These are phyloP conservation scores for Aspergillus floridensis DNA, from an alignment of 2,329 filamentous ascomycete genomes.

Conservation along the genomic window DNA sequence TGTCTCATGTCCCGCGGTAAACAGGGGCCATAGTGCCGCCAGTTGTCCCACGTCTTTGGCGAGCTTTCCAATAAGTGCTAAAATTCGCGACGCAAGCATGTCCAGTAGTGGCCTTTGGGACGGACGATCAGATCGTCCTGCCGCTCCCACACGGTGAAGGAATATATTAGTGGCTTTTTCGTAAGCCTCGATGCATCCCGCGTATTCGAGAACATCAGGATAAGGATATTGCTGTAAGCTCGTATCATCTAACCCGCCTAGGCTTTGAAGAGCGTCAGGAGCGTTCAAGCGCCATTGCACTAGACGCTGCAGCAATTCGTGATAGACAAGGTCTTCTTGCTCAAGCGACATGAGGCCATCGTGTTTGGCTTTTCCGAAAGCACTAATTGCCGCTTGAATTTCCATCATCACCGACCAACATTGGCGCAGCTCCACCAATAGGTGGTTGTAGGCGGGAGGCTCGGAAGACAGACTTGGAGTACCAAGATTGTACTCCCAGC, in stretches of 20 bases:
- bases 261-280: constrained; percentile 26
- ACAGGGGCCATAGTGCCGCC: constrained; percentile 35
- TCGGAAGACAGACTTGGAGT: constrained; percentile 29
- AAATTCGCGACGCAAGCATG: constrained; percentile 30
- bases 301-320: constrained; percentile 27
- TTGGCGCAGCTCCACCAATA: constrained; percentile 28
- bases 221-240: constrained; percentile 28
- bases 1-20: constrained; percentile 34
- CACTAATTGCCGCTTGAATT: constrained; percentile 32
- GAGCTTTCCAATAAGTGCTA: constrained; percentile 29
- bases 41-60: constrained; percentile 36
- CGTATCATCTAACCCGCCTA: constrained; percentile 30
- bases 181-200: constrained; percentile 37
- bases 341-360: constrained; percentile 25
- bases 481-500: constrained; percentile 39
- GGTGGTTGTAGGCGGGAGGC: constrained; percentile 20
- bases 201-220: constrained; percentile 34
- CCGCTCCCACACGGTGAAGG: constrained; percentile 33
- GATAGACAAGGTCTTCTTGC: constrained; percentile 31
- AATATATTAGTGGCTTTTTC: constrained; percentile 38
- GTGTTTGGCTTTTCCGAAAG: constrained; percentile 34
- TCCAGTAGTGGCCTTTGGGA: constrained; percentile 26
- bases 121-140: constrained; percentile 28
- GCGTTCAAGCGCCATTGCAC: constrained; percentile 32
- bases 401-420: constrained; percentile 37